Conservation (phyloP, 2,329 filamentous ascomycete species). For the Bipolaris cookei region DNA sequence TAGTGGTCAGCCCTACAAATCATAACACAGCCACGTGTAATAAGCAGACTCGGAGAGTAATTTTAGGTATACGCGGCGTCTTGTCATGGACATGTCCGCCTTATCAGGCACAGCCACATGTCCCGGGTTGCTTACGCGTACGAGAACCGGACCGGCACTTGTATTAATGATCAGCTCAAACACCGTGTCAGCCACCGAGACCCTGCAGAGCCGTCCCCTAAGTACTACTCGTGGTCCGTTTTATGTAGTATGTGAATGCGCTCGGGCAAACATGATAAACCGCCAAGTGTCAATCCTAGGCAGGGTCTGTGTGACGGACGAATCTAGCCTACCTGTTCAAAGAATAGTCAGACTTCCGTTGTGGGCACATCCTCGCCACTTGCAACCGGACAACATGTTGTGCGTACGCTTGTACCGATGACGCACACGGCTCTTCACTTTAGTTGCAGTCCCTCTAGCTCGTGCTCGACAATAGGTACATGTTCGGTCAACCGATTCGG, state of each 20-base stretch:
- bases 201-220: too few relatives aligned
- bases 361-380: neutral
- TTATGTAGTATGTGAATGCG: too few relatives aligned
- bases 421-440: slow-evolving; percentile 29
- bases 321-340: neutral
- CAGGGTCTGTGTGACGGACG: neutral
- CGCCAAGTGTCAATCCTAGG: neutral
- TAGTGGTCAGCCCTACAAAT: neutral
- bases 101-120: neutral
- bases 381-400: neutral
- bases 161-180: neutral
- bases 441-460: slow-evolving; percentile 62
- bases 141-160: neutral
- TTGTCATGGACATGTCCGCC: neutral
- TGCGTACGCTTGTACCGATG: neutral
- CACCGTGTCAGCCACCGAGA: too few relatives aligned
- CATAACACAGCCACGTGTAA: neutral
- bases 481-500: slow-evolving; percentile 68
- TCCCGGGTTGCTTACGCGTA: neutral
- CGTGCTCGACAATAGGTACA: slow-evolving; percentile 72
- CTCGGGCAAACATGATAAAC: too few relatives aligned
- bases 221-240: too few relatives aligned
- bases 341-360: neutral
- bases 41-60: neutral
- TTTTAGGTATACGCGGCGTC: neutral